phyloP scores from a whole-genome alignment of 768 basidiomycete species.

The Postia placenta region DNA sequence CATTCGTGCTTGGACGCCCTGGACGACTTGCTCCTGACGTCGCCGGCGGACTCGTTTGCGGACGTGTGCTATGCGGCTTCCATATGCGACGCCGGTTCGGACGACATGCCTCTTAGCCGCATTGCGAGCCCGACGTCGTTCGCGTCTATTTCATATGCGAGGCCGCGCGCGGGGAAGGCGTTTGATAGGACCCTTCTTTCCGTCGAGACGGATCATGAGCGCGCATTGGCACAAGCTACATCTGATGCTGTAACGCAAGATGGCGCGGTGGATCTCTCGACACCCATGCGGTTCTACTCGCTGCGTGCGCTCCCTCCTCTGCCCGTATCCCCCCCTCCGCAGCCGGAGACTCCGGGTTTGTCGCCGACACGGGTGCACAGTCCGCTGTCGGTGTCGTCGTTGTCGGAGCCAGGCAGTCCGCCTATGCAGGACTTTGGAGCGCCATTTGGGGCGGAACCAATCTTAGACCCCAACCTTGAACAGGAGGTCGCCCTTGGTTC shows the following conservation, averaged over 20 bases:
- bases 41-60: constrained; percentile 35
- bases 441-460: background rate
- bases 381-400: background rate
- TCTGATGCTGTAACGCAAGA: too few species aligned
- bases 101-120: too few species aligned
- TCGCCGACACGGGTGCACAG: background rate
- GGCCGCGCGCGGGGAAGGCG: too few species aligned
- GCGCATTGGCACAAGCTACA: too few species aligned
- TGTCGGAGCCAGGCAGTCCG: background rate
- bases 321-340: background rate
- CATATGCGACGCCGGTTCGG: background rate
- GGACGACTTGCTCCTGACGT: constrained; percentile 35
- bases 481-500: background rate
- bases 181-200: too few species aligned
- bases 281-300: background rate
- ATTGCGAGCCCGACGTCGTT: too few species aligned
- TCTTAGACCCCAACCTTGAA: background rate
- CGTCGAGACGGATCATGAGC: too few species aligned
- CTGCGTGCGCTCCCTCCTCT: background rate
- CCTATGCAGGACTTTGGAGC: too few species aligned
- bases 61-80: constrained; percentile 32
- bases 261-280: too few species aligned
- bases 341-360: background rate
- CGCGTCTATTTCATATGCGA: too few species aligned
- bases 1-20: constrained; percentile 34